Percentiles rank a stretch among this genome's conserved stretches.
phyloP scores from a whole-genome alignment of 352 stramenopile species.

The Pythium graminicola region DNA sequence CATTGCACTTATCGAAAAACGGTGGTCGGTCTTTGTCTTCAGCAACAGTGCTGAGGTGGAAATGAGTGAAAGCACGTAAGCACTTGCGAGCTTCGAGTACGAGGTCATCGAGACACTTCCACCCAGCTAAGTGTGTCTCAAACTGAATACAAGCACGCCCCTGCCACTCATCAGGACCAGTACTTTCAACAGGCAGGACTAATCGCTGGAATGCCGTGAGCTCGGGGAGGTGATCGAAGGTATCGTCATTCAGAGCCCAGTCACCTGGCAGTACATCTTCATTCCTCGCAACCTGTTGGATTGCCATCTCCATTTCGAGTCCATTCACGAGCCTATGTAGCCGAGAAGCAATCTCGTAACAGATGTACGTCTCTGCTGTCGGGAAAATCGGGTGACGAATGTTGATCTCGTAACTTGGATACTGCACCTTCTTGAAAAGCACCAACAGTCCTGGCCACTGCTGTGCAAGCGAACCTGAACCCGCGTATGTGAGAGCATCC shows the following conservation, averaged over 20 bases:
- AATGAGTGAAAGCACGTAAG: constrained; percentile 28
- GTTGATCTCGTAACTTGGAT: constrained; percentile 42
- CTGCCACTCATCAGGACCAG: constrained; percentile 14
- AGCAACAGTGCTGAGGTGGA: not conserved
- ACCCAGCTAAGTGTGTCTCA: constrained; percentile 28
- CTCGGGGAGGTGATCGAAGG: constrained; percentile 27
- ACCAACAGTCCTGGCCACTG: constrained; percentile 70
- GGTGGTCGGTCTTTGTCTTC: constrained; percentile 10
- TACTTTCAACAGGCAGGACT: not conserved
- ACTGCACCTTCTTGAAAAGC: constrained; percentile 63
- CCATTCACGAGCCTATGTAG: constrained; percentile 45
- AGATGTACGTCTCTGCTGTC: constrained; percentile 49
- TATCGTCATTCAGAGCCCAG: constrained; percentile 47
- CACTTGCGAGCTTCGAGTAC: constrained; percentile 44
- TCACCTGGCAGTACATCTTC: constrained; percentile 26
- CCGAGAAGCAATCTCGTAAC: constrained; percentile 56
- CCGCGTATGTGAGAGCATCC: constrained; percentile 13
- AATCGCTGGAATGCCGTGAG: constrained; percentile 53
- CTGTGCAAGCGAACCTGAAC: constrained; percentile 18
- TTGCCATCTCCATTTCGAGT: constrained; percentile 37
- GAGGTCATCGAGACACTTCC: constrained; percentile 56
- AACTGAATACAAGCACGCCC: constrained; percentile 50
- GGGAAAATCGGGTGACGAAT: constrained; percentile 32
- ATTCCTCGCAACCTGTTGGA: constrained; percentile 18
- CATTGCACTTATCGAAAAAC: constrained; percentile 66